Percentiles rank a stretch among this genome's conserved stretches.
Evolutionary conservation across 2,329 filamentous ascomycete species (phyloP).

Genomic region (Fusarium caatingaense): DNA sequence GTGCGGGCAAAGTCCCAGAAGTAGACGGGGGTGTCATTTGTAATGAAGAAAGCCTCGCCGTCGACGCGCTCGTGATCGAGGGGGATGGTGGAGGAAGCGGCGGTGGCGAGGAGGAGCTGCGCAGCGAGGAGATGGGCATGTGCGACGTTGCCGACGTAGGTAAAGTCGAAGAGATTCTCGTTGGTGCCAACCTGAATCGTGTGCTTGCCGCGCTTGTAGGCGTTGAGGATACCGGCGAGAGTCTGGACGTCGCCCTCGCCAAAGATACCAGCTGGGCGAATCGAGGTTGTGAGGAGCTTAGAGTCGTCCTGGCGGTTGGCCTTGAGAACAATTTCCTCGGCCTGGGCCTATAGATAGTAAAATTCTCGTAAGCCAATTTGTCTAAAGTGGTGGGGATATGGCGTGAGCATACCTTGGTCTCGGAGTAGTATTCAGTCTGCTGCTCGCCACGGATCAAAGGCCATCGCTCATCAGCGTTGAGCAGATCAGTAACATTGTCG

Average conservation of each 20-base stretch:
- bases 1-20: constrained; percentile 90
- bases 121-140: constrained; percentile 88
- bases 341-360: constrained; percentile 67
- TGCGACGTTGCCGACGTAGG: constrained; percentile 72
- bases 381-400: background rate
- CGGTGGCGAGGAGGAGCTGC: constrained; percentile 73
- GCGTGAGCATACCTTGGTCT: constrained; percentile 77
- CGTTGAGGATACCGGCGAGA: constrained; percentile 78
- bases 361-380: background rate
- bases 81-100: constrained; percentile 67
- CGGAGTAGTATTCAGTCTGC: constrained; percentile 86
- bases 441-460: constrained; percentile 77
- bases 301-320: constrained; percentile 72
- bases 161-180: constrained; percentile 72
- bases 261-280: constrained; percentile 90
- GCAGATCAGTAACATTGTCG: constrained; percentile 81
- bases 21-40: constrained; percentile 87
- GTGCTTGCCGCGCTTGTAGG: constrained; percentile 75
- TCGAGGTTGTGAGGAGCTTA: constrained; percentile 78
- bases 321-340: constrained; percentile 82
- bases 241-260: constrained; percentile 87
- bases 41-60: constrained; percentile 90
- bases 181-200: constrained; percentile 82
- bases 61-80: constrained; percentile 80
- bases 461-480: constrained; percentile 87